Percentiles rank a stretch among this genome's conserved stretches.
phyloP scores from a whole-genome alignment of 2,329 filamentous ascomycete genomes.

The Botrytis deweyae region DNA sequence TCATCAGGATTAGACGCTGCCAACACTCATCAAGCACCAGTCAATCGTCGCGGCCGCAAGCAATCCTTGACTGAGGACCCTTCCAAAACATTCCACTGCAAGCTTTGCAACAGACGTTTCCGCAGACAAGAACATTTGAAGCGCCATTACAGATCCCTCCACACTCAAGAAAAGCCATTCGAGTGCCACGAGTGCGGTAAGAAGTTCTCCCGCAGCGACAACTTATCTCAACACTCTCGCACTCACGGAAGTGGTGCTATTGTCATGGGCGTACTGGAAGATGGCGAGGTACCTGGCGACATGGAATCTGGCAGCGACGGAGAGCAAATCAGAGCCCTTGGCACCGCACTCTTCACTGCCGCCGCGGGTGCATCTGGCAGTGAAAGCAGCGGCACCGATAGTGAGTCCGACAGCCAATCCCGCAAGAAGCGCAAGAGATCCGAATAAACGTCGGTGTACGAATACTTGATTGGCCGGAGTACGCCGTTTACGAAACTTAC shows the following conservation, averaged over 20 bases:
- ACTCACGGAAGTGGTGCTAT: constrained; percentile 90
- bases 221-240: constrained; percentile 91
- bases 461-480: constrained; percentile 31
- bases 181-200: constrained; percentile 97
- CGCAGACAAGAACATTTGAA: constrained; percentile 97
- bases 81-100: constrained; percentile 97
- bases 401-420: constrained; percentile 47
- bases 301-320: constrained; percentile 45
- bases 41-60: constrained; percentile 93
- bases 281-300: constrained; percentile 56
- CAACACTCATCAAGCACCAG: constrained; percentile 51
- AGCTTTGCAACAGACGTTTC: constrained; percentile 94
- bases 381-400: constrained; percentile 54
- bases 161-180: constrained; percentile 98
- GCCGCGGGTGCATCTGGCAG: constrained; percentile 71
- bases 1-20: constrained; percentile 42
- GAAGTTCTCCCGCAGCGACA: constrained; percentile 98
- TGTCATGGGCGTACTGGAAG: constrained; percentile 83
- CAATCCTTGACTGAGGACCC: constrained; percentile 97
- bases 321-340: constrained; percentile 66
- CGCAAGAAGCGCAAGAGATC: constrained; percentile 79
- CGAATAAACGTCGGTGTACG: constrained; percentile 45
- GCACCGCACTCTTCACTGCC: constrained; percentile 79
- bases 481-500: constrained; percentile 33
- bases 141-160: constrained; percentile 96